Percentiles rank a stretch among this genome's conserved stretches.
Evolutionary conservation across 2,329 filamentous ascomycete genomes (phyloP).

Genomic region (Colletotrichum neosansevieriae): DNA sequence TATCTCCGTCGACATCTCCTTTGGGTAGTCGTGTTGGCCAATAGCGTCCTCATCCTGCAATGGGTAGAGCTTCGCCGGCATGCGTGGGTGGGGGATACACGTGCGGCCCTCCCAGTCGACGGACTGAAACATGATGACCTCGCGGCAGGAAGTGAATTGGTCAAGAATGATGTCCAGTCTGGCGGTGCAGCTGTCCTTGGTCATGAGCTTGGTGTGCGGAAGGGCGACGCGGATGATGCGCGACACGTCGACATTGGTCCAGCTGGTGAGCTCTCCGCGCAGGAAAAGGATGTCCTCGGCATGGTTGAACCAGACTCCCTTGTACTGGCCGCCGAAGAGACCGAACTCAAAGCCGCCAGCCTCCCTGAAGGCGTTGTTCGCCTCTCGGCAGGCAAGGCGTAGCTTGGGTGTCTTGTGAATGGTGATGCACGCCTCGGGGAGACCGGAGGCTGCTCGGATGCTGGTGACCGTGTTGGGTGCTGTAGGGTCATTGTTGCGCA

Average conservation of each 20-base stretch:
- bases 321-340: slow-evolving; percentile 33
- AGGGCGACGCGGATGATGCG: slow-evolving; percentile 36
- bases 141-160: slow-evolving; percentile 32
- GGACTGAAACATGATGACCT: slow-evolving; percentile 35
- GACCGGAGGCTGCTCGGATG: slow-evolving; percentile 22
- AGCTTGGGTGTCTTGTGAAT: slow-evolving; percentile 37
- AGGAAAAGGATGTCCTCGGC: slow-evolving; percentile 36
- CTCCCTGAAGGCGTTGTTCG: slow-evolving; percentile 30
- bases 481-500: slow-evolving; percentile 16
- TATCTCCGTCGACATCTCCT: slow-evolving; percentile 19
- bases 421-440: slow-evolving; percentile 29
- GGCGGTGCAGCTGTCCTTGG: slow-evolving; percentile 10
- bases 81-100: slow-evolving; percentile 14
- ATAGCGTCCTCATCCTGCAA: slow-evolving; percentile 30
- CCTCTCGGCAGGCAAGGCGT: slow-evolving; percentile 36
- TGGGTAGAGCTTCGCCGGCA: slow-evolving; percentile 21
- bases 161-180: slow-evolving; percentile 28
- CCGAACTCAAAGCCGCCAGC: slow-evolving; percentile 39
- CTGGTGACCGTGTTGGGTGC: slow-evolving; percentile 9
- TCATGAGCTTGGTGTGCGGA: slow-evolving; percentile 31
- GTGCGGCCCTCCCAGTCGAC: slow-evolving; percentile 32
- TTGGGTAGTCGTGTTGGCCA: slow-evolving; percentile 31
- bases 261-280: slow-evolving; percentile 15
- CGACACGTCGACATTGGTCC: slow-evolving; percentile 34
- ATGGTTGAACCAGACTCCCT: slow-evolving; percentile 40